phyloP scores from a whole-genome alignment of 306 rosid species.

The Coriaria nepalensis region DNA sequence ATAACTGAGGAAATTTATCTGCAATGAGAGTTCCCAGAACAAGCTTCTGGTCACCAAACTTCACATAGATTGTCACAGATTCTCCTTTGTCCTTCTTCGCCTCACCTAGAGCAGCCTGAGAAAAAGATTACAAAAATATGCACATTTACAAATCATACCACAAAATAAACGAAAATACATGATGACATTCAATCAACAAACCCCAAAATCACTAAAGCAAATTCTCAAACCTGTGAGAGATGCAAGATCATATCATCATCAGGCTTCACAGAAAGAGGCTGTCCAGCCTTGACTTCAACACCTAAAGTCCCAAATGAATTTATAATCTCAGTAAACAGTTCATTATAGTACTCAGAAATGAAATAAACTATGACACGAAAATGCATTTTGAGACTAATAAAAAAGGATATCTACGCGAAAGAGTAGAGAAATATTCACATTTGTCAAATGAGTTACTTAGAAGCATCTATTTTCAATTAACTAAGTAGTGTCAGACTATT shows the following conservation, averaged over 20 bases:
- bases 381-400: too few relatives aligned
- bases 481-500: too few relatives aligned
- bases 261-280: slow-evolving; percentile 36
- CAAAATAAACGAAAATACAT: neutral
- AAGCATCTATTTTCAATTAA: too few relatives aligned
- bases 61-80: slow-evolving; percentile 26
- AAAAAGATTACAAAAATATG: neutral
- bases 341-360: too few relatives aligned
- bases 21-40: slow-evolving; percentile 54
- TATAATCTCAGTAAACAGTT: too few relatives aligned
- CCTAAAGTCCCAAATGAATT: slow-evolving; percentile 22
- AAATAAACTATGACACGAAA: too few relatives aligned
- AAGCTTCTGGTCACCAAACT: slow-evolving; percentile 44
- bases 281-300: slow-evolving; percentile 82
- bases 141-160: neutral
- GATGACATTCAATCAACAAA: neutral
- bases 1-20: slow-evolving; percentile 56
- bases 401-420: too few relatives aligned
- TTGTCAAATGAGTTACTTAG: too few relatives aligned
- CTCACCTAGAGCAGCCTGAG: slow-evolving; percentile 75
- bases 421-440: too few relatives aligned
- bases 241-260: slow-evolving; percentile 27
- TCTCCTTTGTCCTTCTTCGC: slow-evolving; percentile 49
- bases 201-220: neutral
- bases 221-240: slow-evolving; percentile 62